phyloP scores from a whole-genome alignment of 768 basidiomycete species.

The Mycena amicta region DNA sequence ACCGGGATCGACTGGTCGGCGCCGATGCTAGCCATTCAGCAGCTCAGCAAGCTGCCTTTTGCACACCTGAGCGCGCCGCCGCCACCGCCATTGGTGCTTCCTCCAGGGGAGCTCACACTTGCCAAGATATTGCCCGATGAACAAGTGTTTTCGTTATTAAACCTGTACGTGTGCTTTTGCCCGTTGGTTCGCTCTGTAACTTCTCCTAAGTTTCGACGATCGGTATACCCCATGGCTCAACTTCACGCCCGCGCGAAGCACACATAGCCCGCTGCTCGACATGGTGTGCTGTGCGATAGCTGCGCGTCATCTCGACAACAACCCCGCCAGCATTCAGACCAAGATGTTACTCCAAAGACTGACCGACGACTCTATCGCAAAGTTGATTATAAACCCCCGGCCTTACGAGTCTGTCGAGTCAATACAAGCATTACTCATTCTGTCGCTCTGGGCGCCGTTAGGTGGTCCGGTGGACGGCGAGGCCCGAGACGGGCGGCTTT shows the following conservation, averaged over 20 bases:
- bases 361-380: slow-evolving; percentile 40
- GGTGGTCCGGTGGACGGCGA: slow-evolving; percentile 15
- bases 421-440: slow-evolving; percentile 40
- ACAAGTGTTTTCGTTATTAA: slow-evolving; percentile 33
- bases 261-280: slow-evolving; percentile 32
- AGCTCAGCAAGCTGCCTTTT: slow-evolving; percentile 13
- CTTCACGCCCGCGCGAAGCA: slow-evolving; percentile 14
- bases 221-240: slow-evolving; percentile 21
- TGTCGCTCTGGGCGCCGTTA: slow-evolving; percentile 41
- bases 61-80: not conserved
- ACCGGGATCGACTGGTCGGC: slow-evolving; percentile 38
- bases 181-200: not conserved
- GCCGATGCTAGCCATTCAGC: slow-evolving; percentile 45
- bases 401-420: slow-evolving; percentile 38
- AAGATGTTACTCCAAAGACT: slow-evolving; percentile 26
- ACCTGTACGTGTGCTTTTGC: slow-evolving; percentile 30
- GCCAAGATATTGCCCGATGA: slow-evolving; percentile 34
- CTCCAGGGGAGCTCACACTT: slow-evolving; percentile 29
- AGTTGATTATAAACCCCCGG: slow-evolving; percentile 41
- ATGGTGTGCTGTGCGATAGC: slow-evolving; percentile 45
- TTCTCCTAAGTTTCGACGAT: slow-evolving; percentile 29
- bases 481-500: slow-evolving; percentile 37
- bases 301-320: slow-evolving; percentile 40
- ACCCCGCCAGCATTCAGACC: slow-evolving; percentile 27
- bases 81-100: slow-evolving; percentile 25